Evolutionary conservation across 2,329 filamentous ascomycete species (phyloP), one percentile per base, ranked within the genome.

Genomic region (Aspergillus neotritici): DNA sequence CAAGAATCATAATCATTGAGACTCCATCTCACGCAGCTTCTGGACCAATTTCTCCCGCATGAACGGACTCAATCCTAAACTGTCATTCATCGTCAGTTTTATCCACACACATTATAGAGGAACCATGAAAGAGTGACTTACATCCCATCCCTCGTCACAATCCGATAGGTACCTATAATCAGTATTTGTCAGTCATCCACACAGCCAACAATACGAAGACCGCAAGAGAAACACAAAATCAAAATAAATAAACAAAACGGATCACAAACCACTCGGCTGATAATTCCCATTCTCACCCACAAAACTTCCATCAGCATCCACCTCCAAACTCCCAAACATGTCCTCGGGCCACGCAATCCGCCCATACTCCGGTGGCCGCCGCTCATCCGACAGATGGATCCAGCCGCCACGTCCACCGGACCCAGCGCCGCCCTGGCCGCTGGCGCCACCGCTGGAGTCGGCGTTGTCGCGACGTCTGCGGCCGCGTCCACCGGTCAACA

Each of bases 321-420:
- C 75, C 60, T 83, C 79, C 16, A 83, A 57, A 52, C 78, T 82
- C 11, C 80, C 80, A 56, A 83, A 78, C 38, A 83, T 83, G 62
- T 83, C 80, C 57, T 83, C 80, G 0, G 80, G 79, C 60, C 75
- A 80, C 40, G 80, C 76, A 48, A 82, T 81, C n/a, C 80, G 61
- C 1, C 80, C 80, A 61, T 72, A 83, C 47, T 83, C 80, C 3
- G 80, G 79, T 30, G 79, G 78, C 47, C 77, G 74, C 47, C 80
- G 66, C 55, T 63, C 61, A 54, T 83, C 80, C 31, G 74, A 80
- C n/a, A 83, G 70, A 56, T 83, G 80, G 32, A 83, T 77, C 66
- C 74, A 82, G 1, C 80, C 80, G 14, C 79, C 79, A 50, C 75
- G 66, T 1, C 78, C 78, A 12, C 66, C 78, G 13, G 76, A 74